Evolutionary conservation across 2,329 filamentous ascomycete species (phyloP), one percentile per base, ranked within the genome.

Genomic region (Aschersonia sp.): DNA sequence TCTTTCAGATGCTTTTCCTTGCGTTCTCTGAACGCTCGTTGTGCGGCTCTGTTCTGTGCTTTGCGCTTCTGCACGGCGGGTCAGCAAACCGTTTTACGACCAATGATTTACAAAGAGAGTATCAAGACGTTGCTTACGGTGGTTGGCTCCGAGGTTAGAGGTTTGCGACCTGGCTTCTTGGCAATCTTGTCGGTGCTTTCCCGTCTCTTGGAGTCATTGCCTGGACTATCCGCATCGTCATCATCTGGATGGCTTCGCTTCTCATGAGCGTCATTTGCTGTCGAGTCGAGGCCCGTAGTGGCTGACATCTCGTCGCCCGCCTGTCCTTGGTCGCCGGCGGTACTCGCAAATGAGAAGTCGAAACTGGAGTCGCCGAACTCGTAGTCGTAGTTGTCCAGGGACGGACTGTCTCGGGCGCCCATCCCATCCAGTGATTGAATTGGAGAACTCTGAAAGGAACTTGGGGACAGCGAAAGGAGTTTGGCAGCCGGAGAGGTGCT

Each of bases 111-210:
- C 20, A 20, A 20, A 20, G 20, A 20, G 20, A 20, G 20, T 20
- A 20, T 20, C 20, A 20, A 20, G 20, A 20, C 20, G 20, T 20
- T 20, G 79, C 89, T 72, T 81, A 97, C 91, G 55, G 89, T 92
- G 56, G 86, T 97, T 30, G 92, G 92, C 65, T 97, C 92, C 29
- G 87, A 94, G 45, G 88, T 97, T 58, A 97, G 73, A 28, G 91
- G 92, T 73, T 98, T 98, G 53, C 92, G 80, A 46, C 92, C 92
- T 4, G 92, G 91, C 69, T 97, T 98, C 78, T 97, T 97, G 30
- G 87, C 80, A 43, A 82, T 74, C 67, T 92, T 95, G 43, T 89
- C 87, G 48, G 88, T 82, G 50, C 83, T 80, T 65, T 94, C 89
- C 51, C 85, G 79, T 54, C 88, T 78, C 71, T 89, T 92, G 50